Evolutionary conservation across 768 basidiomycete species (phyloP).

Genomic region (Jaapia argillacea): DNA sequence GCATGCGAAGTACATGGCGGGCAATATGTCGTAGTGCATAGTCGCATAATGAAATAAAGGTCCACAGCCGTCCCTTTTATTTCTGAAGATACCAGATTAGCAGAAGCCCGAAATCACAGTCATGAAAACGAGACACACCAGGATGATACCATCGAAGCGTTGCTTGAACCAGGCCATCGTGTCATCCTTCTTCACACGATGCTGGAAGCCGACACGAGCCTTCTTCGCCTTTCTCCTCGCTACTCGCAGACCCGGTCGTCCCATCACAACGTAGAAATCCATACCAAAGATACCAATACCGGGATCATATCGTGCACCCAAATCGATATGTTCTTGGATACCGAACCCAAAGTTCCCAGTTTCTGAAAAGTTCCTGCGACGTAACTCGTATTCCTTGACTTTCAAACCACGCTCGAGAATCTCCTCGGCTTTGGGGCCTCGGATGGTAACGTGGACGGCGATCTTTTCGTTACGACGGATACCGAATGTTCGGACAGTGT

Average conservation of each 20-base stretch:
- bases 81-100: neutral
- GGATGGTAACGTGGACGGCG: conserved; percentile 96
- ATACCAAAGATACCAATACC: conserved; percentile 99
- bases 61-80: neutral
- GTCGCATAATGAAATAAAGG: neutral
- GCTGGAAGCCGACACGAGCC: conserved; percentile 76
- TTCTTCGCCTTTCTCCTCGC: conserved; percentile 85
- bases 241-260: conserved; percentile 87
- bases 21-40: conserved; percentile 18
- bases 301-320: conserved; percentile 98
- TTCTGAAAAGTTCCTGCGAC: conserved; percentile 94
- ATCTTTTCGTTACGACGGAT: conserved; percentile 99
- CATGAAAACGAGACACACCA: conserved; percentile 45
- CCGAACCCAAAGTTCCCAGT: conserved; percentile 99
- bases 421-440: conserved; percentile 98
- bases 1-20: conserved; percentile 14
- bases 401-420: conserved; percentile 98
- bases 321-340: conserved; percentile 98
- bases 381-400: conserved; percentile 99
- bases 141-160: conserved; percentile 95
- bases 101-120: neutral
- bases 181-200: conserved; percentile 93
- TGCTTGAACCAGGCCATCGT: conserved; percentile 99
- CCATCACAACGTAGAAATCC: conserved; percentile 99
- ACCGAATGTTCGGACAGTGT: conserved; percentile 97